Conservation (phyloP, 106 monocot genomes). For the Platanthera guangdongensis region DNA sequence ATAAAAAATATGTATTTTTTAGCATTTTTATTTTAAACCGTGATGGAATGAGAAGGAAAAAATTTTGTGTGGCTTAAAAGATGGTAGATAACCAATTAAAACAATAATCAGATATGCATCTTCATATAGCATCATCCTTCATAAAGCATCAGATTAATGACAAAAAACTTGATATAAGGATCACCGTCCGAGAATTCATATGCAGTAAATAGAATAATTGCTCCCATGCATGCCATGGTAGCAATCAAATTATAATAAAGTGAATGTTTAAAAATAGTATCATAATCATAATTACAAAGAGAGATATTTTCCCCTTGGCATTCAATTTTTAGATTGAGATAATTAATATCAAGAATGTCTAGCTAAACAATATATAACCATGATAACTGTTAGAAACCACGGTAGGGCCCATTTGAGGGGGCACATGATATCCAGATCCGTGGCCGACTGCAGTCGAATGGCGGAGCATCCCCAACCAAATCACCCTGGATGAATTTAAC, state of each 20-base stretch:
- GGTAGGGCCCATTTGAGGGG: too few relatives aligned
- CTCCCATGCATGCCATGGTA: not conserved
- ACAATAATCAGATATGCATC: not conserved
- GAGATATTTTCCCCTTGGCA: too few relatives aligned
- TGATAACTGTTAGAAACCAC: too few relatives aligned
- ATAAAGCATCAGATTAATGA: not conserved
- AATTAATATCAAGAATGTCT: not conserved
- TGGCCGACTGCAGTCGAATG: too few relatives aligned
- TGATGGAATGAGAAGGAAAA: not conserved
- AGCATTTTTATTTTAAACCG: not conserved
- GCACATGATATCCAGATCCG: too few relatives aligned
- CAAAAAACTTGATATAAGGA: not conserved
- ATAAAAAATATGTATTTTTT: not conserved
- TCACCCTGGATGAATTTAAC: too few relatives aligned
- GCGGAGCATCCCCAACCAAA: too few relatives aligned
- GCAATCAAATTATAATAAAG: not conserved
- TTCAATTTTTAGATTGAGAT: too few relatives aligned
- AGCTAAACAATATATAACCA: not conserved
- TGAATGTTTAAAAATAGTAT: too few relatives aligned
- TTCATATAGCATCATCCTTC: not conserved
- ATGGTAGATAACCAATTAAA: not conserved
- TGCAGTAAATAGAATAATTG: not conserved
- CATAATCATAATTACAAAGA: too few relatives aligned
- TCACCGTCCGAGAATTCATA: not conserved
- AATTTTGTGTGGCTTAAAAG: not conserved